A percentile compares a stretch with the other conserved stretches of the same genome.
phyloP scores from a whole-genome alignment of 2,329 filamentous ascomycete species.

The Aspergillus calidoustus region DNA sequence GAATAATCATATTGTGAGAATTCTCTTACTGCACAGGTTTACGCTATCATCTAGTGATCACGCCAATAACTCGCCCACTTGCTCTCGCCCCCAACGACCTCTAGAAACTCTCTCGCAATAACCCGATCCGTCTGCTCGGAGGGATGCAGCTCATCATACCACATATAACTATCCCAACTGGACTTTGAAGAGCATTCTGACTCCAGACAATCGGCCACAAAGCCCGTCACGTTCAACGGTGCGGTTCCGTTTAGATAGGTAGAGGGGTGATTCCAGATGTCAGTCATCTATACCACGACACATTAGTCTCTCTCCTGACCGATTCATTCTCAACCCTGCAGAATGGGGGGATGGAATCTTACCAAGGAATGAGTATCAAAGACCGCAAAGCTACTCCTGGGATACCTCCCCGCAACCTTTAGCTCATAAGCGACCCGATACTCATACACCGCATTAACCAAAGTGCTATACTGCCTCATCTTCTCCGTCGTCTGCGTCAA shows the following conservation, averaged over 20 bases:
- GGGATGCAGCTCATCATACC: conserved; percentile 75
- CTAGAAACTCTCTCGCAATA: conserved; percentile 60
- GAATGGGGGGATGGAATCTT: conserved; percentile 18
- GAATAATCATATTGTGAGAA: no score
- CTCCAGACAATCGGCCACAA: conserved; percentile 57
- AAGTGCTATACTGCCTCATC: conserved; percentile 56
- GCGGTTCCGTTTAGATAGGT: conserved; percentile 65
- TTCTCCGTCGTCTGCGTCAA: conserved; percentile 53
- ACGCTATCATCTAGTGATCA: not conserved
- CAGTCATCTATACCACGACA: conserved; percentile 52
- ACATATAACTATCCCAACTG: conserved; percentile 49
- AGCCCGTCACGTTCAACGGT: conserved; percentile 65
- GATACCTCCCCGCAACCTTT: conserved; percentile 47
- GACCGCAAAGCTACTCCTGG: conserved; percentile 64
- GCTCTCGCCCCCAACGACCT: conserved; percentile 55
- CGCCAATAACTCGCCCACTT: conserved; percentile 28
- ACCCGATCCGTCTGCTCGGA: conserved; percentile 65
- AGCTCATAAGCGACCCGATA: conserved; percentile 55
- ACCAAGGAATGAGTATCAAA: conserved; percentile 69
- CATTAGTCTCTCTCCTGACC: no score
- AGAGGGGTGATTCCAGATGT: conserved; percentile 65
- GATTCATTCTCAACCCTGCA: not conserved
- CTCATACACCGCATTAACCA: conserved; percentile 56
- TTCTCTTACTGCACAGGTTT: no score
- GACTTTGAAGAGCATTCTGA: not conserved